Evolutionary conservation across 805 yeast species (phyloP).

Genomic region (Cyberlindnera misumaiensis): DNA sequence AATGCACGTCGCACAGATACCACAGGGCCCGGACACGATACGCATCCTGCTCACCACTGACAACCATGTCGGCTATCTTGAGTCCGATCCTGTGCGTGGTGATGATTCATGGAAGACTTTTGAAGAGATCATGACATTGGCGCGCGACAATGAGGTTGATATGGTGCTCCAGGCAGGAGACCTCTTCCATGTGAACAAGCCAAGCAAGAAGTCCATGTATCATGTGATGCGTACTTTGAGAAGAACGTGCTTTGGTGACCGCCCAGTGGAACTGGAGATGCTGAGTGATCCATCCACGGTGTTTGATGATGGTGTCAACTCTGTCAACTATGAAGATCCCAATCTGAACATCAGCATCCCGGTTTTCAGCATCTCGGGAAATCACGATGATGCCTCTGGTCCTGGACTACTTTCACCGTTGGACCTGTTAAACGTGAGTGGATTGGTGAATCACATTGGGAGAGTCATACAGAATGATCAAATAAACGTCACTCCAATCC

Average conservation of each 20-base stretch:
- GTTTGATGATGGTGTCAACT: conserved; percentile 57
- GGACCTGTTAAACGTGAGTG: conserved; percentile 76
- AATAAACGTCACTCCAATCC: conserved; percentile 65
- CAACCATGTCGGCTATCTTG: conserved; percentile 92
- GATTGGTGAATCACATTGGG: conserved; percentile 87
- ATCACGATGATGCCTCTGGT: conserved; percentile 96
- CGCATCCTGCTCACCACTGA: conserved; percentile 84
- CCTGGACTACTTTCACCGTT: conserved; percentile 75
- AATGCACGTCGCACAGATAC: conserved; percentile 23
- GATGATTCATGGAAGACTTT: conserved; percentile 87
- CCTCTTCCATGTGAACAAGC: conserved; percentile 84
- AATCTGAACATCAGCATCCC: conserved; percentile 86
- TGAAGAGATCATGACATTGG: conserved; percentile 72
- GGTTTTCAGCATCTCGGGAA: conserved; percentile 87
- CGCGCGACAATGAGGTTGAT: conserved; percentile 68
- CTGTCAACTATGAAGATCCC: conserved; percentile 85
- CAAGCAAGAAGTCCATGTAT: conserved; percentile 77
- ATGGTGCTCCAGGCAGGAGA: conserved; percentile 92
- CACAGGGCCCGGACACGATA: conserved; percentile 57
- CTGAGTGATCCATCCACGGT: conserved; percentile 70
- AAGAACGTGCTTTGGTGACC: conserved; percentile 70
- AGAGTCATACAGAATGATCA: conserved; percentile 68
- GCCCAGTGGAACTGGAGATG: conserved; percentile 79
- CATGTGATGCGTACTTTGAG: conserved; percentile 73
- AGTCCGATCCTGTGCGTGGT: conserved; percentile 83